Evolutionary conservation across 768 basidiomycete genomes (phyloP), one percentile per base, ranked within the genome.

Genomic region (Psilocybe cyanescens): DNA sequence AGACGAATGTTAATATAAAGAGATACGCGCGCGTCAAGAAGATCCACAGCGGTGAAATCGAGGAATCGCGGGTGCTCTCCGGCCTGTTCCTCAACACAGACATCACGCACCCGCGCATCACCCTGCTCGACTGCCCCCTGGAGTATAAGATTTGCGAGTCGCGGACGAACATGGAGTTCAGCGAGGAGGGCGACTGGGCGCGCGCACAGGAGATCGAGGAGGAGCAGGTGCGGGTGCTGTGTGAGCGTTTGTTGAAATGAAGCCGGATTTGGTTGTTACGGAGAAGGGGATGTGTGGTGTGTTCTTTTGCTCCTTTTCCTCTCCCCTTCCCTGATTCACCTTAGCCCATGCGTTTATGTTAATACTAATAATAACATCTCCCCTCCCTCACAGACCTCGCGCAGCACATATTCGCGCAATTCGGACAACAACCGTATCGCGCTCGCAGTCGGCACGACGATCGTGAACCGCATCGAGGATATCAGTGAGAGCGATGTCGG

Each of bases 51-150:
- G 97, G 96, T 8, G 95, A 97, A 76, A 98, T 99, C 68, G 97
- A 99, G 78, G 85, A 96, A 62, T 92, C 91, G 61, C 77, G 79
- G 61, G 97, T 99, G 3, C 75, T 99, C 58, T 86, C 82, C 56
- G 97, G 97, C 49, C 90, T 99, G 57, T 95, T 99, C 90, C 76
- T 99, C 68, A 99, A 99, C 86, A 99, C 99, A 82, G 97, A 99
- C 72, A 92, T 99, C 68, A 97, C 95, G 0, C 92, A 94, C 66
- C 97, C 97, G 2, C 78, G 96, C 11, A 91, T 99, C 51, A 78
- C 98, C 19, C 76, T 99, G 45, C 78, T 99, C 46, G 95, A 97
- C 74, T 99, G 96, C 74, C 95, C 96, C 8, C 77, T 98, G 59
- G 97, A 99, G 79, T 99, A 99, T 80, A 99, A 99, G 80, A 99